These are phyloP conservation scores for Pelagophyceae sp. DNA, from an alignment of 352 stramenopile species.

Conservation along the genomic window DNA sequence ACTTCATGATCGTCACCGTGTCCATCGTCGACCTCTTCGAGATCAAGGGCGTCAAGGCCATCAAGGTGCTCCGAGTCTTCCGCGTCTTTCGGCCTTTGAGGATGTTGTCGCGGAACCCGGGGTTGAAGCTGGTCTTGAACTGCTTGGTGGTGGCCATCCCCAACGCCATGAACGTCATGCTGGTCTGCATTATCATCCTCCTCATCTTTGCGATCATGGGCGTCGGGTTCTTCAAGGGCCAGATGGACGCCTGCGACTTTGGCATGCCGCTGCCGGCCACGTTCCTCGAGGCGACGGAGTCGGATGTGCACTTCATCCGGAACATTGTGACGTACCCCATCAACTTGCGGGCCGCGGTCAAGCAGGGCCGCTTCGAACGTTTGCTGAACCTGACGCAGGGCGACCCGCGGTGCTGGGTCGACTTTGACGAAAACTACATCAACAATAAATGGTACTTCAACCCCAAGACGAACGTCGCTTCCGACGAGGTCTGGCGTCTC, in stretches of 20 bases:
- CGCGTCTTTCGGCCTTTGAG: constrained; percentile 73
- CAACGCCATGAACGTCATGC: constrained; percentile 68
- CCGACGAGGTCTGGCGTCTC: not conserved
- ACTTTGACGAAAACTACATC: not conserved
- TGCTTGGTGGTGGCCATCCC: constrained; percentile 74
- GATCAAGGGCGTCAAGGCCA: not conserved
- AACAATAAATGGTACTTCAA: constrained; percentile 12
- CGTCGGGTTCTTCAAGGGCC: constrained; percentile 83
- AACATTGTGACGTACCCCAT: not conserved
- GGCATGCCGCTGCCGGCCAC: constrained; percentile 46
- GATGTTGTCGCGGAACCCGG: constrained; percentile 70
- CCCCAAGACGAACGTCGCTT: not conserved
- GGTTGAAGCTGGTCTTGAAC: constrained; percentile 78
- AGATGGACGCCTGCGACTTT: constrained; percentile 64
- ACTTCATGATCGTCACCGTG: constrained; percentile 71
- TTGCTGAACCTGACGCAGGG: not conserved
- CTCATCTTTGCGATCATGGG: constrained; percentile 88
- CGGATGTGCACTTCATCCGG: not conserved
- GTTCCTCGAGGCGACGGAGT: not conserved
- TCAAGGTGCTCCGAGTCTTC: constrained; percentile 57
- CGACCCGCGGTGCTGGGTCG: constrained; percentile 2
- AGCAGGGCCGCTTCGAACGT: not conserved
- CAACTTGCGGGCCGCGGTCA: not conserved
- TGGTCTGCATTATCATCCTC: constrained; percentile 81
- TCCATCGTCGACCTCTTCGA: not conserved